These are phyloP conservation scores for Selenicereus undatus DNA, from an alignment of 148 eudicot genomes.

Conservation along the genomic window DNA sequence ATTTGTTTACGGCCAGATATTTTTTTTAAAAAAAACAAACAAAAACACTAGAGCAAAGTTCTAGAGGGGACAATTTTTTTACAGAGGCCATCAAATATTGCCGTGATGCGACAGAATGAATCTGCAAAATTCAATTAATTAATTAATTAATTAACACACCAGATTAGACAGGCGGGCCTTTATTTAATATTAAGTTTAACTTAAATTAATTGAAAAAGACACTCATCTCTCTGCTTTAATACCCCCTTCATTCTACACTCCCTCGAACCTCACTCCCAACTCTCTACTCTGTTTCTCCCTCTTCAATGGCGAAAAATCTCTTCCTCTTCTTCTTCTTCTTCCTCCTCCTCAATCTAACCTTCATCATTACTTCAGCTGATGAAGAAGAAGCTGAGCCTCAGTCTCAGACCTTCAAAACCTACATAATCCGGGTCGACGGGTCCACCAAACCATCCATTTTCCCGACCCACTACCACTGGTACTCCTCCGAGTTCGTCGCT, in stretches of 20 bases:
- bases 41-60: too few relatives aligned
- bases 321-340: constrained; percentile 4
- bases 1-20: not conserved
- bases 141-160: not conserved
- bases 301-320: constrained; percentile 33
- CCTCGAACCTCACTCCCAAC: constrained; percentile 21
- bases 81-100: not conserved
- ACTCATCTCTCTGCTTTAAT: constrained; percentile 13
- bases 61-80: too few relatives aligned
- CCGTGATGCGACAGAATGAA: constrained; percentile 10
- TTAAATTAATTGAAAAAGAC: not conserved
- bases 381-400: not conserved
- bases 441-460: constrained; percentile 70
- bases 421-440: constrained; percentile 55
- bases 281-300: constrained; percentile 21
- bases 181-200: not conserved
- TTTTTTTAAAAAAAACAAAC: too few relatives aligned
- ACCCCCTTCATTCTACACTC: not conserved
- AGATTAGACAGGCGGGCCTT: constrained; percentile 1
- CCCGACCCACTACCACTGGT: constrained; percentile 78
- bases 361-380: constrained; percentile 9
- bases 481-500: constrained; percentile 55
- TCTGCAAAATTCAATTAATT: not conserved
- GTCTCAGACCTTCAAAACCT: constrained; percentile 36
- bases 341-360: not conserved